phyloP scores from a whole-genome alignment of 306 rosid genomes.

The Gillenia trifoliata region DNA sequence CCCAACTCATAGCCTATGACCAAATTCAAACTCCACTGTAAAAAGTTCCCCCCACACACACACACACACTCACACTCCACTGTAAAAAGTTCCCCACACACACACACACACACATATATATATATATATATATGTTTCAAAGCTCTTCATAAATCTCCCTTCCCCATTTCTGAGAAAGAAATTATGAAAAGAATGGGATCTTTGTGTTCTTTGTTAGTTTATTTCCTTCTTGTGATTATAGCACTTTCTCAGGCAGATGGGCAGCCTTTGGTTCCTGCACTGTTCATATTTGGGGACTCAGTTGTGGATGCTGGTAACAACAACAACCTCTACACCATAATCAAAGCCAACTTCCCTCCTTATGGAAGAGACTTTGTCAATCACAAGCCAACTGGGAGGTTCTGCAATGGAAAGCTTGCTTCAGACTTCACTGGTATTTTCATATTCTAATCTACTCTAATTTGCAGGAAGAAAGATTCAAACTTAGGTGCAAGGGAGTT shows the following conservation, averaged over 20 bases:
- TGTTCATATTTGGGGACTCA: constrained; percentile 76
- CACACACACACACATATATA: too few species aligned
- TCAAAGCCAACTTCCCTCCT: constrained; percentile 60
- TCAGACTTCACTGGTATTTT: constrained; percentile 48
- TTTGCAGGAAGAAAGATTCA: too few species aligned
- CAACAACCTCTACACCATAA: constrained; percentile 29
- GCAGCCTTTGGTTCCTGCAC: constrained; percentile 61
- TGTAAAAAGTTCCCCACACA: too few species aligned
- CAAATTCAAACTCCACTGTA: neutral
- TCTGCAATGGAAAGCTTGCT: constrained; percentile 70
- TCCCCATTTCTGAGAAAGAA: neutral
- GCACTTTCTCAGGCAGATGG: constrained; percentile 32
- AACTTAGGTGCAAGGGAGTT: too few species aligned
- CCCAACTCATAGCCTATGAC: neutral
- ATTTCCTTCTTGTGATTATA: constrained; percentile 21
- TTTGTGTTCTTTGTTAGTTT: constrained; percentile 20
- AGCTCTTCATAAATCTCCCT: neutral
- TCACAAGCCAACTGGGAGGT: constrained; percentile 56
- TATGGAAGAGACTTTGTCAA: constrained; percentile 65
- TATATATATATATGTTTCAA: neutral
- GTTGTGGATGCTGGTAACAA: constrained; percentile 67
- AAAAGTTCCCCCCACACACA: too few species aligned
- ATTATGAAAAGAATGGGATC: too few species aligned
- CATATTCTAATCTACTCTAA: too few species aligned
- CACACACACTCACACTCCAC: neutral